These are phyloP conservation scores for Ustulina deusta DNA, from an alignment of 2,329 filamentous ascomycete genomes.

Conservation along the genomic window DNA sequence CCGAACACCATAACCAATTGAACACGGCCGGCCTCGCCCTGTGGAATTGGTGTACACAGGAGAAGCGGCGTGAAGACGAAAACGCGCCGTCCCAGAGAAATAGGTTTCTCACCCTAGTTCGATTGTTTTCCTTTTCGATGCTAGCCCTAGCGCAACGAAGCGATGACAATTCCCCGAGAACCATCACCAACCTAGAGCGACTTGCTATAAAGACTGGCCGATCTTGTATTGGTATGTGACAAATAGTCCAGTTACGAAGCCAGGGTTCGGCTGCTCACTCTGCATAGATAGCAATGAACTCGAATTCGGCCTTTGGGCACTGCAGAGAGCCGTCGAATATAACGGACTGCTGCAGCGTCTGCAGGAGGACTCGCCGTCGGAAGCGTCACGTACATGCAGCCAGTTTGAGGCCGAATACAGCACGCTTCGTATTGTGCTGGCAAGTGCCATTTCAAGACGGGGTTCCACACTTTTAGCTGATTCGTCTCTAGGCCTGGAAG, in stretches of 20 bases:
- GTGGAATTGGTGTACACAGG: slow-evolving; percentile 74
- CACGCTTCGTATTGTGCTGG: slow-evolving; percentile 74
- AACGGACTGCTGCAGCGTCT: slow-evolving; percentile 56
- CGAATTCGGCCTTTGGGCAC: slow-evolving; percentile 67
- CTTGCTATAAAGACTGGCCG: slow-evolving; percentile 75
- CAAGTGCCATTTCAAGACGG: slow-evolving; percentile 54
- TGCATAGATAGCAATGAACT: slow-evolving; percentile 63
- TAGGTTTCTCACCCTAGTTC: slow-evolving; percentile 55
- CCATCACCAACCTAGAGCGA: slow-evolving; percentile 67
- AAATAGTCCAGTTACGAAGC: slow-evolving; percentile 41
- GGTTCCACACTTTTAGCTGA: slow-evolving; percentile 32
- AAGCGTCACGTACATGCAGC: slow-evolving; percentile 50
- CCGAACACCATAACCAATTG: slow-evolving; percentile 58
- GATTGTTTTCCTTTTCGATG: slow-evolving; percentile 74
- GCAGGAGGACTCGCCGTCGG: slow-evolving; percentile 45
- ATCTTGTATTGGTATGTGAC: slow-evolving; percentile 68
- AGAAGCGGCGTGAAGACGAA: slow-evolving; percentile 55
- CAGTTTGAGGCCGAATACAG: slow-evolving; percentile 71
- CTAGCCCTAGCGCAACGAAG: slow-evolving; percentile 67
- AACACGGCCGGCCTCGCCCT: slow-evolving; percentile 68
- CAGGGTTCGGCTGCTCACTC: slow-evolving; percentile 36
- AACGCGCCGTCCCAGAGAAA: slow-evolving; percentile 40
- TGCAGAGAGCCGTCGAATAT: slow-evolving; percentile 74
- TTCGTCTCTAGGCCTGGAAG: slow-evolving; percentile 73
- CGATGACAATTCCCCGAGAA: slow-evolving; percentile 47